Evolutionary conservation across 768 basidiomycete genomes (phyloP), one percentile per base, ranked within the genome.

Genomic region (Serendipita sp.): DNA sequence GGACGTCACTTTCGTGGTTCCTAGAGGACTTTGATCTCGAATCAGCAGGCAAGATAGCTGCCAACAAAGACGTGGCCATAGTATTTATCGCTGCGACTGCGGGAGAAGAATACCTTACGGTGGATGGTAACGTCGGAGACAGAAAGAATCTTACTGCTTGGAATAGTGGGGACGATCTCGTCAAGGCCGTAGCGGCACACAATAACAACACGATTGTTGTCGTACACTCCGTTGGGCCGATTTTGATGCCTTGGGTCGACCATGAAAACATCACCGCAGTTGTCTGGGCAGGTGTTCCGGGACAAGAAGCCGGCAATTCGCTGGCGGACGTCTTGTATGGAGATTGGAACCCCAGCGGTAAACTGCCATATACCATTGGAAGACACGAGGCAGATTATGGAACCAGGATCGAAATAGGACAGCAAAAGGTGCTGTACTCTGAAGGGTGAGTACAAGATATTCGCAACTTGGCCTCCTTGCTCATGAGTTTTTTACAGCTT

Each of bases 31-130:
- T 80, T 69, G 76, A 92, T 70, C 77, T 83, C 23, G 69, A 66
- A 0, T 69, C 72, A 0, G 84, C 83, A 5, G 78, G 74, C 3
- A 78, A 76, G 52, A 73, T 77, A 48, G 83, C 78, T 0, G 73
- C 74, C 1, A 76, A 76, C 44, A 78, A 80, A 66, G 82, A 83
- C 18, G 84, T 84, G 5, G 85, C 85, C 1, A 76, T 94, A 44
- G 90, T 94, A 8, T 91, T 92, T 72, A 78, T 91, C 67, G 83
- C 84, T 66, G 79, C 87, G 1, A 86, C 93, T 71, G 91, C 88
- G 3, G 92, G 92, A 27, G 92, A 94, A 74, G 81, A 75, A 15
- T 89, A 88, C 70, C 85, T 90, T 68, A 84, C 82, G 16, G 85
- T 89, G 11, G 87, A 88, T 67, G 87, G 85, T 3, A 91, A 89